Percentiles rank a stretch among this genome's conserved stretches.
phyloP scores from a whole-genome alignment of 2,329 filamentous ascomycete genomes.

The Exophiala aquamarina region DNA sequence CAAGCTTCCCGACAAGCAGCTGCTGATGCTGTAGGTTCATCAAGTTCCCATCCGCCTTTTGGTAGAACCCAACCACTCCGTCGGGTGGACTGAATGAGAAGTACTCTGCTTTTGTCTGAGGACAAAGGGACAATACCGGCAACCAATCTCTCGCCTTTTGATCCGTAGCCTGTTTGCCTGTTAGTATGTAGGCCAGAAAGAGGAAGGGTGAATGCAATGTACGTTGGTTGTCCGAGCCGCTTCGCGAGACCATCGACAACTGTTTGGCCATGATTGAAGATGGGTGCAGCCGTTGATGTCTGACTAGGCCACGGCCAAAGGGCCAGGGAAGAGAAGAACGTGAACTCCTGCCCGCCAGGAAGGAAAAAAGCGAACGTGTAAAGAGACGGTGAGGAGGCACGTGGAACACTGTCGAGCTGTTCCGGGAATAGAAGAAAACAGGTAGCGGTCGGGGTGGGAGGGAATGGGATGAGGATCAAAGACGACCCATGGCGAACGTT shows the following conservation, averaged over 20 bases:
- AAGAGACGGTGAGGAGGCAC: conserved; percentile 23
- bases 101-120: conserved; percentile 78
- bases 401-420: conserved; percentile 23
- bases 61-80: conserved; percentile 94
- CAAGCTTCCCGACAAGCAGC: conserved; percentile 88
- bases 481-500: conserved; percentile 32
- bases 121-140: conserved; percentile 92
- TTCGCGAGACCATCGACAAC: conserved; percentile 45
- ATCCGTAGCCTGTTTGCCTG: conserved; percentile 71
- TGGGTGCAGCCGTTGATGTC: too few relatives aligned
- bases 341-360: neutral
- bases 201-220: conserved; percentile 31
- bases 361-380: conserved; percentile 13
- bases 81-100: conserved; percentile 89
- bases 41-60: conserved; percentile 96
- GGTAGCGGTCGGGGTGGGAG: conserved; percentile 16
- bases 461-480: conserved; percentile 23
- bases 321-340: conserved; percentile 1
- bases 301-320: conserved; percentile 3
- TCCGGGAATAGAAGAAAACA: conserved; percentile 9
- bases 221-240: conserved; percentile 51
- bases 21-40: conserved; percentile 83
- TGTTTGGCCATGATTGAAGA: conserved; percentile 21
- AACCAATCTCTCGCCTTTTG: conserved; percentile 89
- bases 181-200: conserved; percentile 8